phyloP scores from a whole-genome alignment of 2,329 filamentous ascomycete genomes.

The Fusarium nematophilum region DNA sequence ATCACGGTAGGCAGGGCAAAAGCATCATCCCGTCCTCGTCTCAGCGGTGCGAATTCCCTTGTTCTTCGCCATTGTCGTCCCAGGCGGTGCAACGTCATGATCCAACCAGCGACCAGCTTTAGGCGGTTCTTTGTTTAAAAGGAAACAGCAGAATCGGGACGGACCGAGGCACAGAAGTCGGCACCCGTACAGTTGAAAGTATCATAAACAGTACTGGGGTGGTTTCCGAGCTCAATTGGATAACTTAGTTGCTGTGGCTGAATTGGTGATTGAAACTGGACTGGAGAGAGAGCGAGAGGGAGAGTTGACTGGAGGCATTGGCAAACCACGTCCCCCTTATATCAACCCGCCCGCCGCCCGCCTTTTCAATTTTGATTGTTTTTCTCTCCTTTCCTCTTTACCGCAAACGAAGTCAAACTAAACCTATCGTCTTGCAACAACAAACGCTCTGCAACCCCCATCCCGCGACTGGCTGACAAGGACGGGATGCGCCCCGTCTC shows the following conservation, averaged over 20 bases:
- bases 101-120: conserved; percentile 21
- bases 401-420: conserved; percentile 25
- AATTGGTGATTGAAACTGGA: conserved; percentile 1
- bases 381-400: conserved; percentile 17
- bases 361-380: conserved; percentile 26
- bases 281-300: not conserved
- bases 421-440: conserved; percentile 30
- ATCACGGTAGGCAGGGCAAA: no score
- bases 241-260: conserved; percentile 1
- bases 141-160: conserved; percentile 34
- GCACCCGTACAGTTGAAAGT: conserved; percentile 13
- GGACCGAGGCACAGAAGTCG: conserved; percentile 35
- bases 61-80: conserved; percentile 1
- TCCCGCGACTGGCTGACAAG: conserved; percentile 31
- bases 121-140: conserved; percentile 5
- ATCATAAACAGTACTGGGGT: conserved; percentile 1
- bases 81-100: conserved; percentile 31
- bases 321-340: conserved; percentile 34
- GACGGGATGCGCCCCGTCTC: conserved; percentile 30
- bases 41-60: not conserved
- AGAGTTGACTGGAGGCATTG: conserved; percentile 35
- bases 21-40: not conserved
- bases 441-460: conserved; percentile 30
- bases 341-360: conserved; percentile 20
- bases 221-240: not conserved